Percentiles rank a stretch among this genome's conserved stretches.
Evolutionary conservation across 176 grass and related monocot species (phyloP).

Genomic region (Avena insularis): DNA sequence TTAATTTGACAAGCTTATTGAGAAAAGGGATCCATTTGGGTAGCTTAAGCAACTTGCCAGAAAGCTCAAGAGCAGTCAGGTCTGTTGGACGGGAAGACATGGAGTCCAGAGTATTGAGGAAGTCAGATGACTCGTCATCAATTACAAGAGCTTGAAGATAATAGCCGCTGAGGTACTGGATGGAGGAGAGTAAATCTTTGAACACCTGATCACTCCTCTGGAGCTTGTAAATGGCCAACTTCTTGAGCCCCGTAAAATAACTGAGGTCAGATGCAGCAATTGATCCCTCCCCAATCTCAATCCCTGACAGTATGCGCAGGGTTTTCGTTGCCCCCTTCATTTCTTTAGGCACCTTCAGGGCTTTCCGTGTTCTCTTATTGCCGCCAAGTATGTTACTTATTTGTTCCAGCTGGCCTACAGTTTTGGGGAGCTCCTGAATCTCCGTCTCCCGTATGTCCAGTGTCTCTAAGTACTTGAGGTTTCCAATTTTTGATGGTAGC

Average conservation of each 20-base stretch:
- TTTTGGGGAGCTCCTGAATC: neutral
- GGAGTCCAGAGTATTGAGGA: too few relatives aligned
- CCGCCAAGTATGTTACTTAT: neutral
- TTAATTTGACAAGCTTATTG: neutral
- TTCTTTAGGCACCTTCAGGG: neutral
- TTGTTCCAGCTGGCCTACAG: neutral
- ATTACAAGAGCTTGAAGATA: neutral
- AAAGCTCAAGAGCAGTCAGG: neutral
- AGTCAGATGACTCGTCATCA: neutral
- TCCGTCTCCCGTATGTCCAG: neutral
- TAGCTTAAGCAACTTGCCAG: neutral
- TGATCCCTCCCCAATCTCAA: neutral
- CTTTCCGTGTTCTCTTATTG: neutral
- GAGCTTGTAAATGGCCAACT: neutral
- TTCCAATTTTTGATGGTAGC: neutral
- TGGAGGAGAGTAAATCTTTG: neutral
- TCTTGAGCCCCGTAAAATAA: neutral
- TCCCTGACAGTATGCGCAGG: neutral
- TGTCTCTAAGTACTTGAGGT: neutral
- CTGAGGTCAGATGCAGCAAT: neutral
- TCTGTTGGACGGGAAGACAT: neutral
- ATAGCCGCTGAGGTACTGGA: neutral
- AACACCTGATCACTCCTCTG: too few relatives aligned
- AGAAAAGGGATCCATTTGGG: neutral
- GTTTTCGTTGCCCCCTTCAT: neutral